A percentile compares a stretch with the other conserved stretches of the same genome.
Evolutionary conservation across 2,329 filamentous ascomycete species (phyloP).

Genomic region (Monosporascus cannonballus): DNA sequence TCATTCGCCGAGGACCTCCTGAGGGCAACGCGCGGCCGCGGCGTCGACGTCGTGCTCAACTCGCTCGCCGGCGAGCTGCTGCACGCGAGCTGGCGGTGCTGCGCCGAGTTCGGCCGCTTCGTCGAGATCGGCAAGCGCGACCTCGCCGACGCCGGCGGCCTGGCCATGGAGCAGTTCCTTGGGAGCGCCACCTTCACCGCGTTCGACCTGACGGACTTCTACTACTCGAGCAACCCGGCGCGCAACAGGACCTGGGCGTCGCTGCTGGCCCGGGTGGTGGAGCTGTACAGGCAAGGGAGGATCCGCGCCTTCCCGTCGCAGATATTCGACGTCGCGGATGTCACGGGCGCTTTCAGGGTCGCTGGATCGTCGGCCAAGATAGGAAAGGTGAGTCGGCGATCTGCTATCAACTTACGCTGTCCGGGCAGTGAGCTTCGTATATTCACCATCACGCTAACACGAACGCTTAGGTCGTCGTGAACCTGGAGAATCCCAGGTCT

Average conservation of each 20-base stretch:
- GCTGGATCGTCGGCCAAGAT: no score
- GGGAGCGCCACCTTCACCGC: conserved; percentile 32
- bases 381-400: no score
- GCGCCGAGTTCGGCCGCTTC: conserved; percentile 32
- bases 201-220: conserved; percentile 26
- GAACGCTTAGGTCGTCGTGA: no score
- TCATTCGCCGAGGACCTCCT: conserved; percentile 22
- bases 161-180: conserved; percentile 33
- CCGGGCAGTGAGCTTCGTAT: accelerated
- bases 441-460: no score
- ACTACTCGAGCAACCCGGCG: background rate
- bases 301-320: conserved; percentile 1
- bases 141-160: conserved; percentile 24
- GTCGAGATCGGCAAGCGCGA: conserved; percentile 34
- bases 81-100: conserved; percentile 23
- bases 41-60: conserved; percentile 11
- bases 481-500: no score
- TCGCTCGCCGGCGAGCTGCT: conserved; percentile 7
- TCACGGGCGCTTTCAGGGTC: background rate
- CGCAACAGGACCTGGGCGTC: background rate
- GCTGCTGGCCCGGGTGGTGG: background rate
- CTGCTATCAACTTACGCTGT: no score
- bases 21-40: conserved; percentile 4
- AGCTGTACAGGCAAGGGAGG: background rate
- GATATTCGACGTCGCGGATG: background rate